Base-by-base conservation (phyloP, 768 basidiomycete species). In the Butyriboletus loyo region DNA sequence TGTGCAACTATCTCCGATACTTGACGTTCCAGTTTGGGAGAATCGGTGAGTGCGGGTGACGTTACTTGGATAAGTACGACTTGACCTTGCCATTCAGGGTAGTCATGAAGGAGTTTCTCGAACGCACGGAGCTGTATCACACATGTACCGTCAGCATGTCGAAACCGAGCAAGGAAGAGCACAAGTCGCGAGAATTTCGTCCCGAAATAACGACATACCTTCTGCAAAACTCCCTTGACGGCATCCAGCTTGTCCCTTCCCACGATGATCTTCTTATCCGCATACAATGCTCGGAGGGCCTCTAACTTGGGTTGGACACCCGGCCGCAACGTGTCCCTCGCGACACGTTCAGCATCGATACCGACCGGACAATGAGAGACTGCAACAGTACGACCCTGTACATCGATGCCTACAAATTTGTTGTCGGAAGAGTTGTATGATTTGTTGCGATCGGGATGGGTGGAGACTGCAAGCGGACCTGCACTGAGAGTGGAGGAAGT, bases 251-350 rank as follows among this genome's bases (percentile, higher is more conserved):
- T 99, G 72, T 99, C 96, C 8, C 96, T 80, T 17, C 93, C 96
- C 13, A 98, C 90, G 51, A 99, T 94, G 65, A 99, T 98, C 79
- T 98, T 98, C 81, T 98, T 98, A 56, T 90, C 92, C 58, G 92
- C 86, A 69, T 99, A 99, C 14, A 98, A 70, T 19, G 84, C 77
- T 25, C 85, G 76, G 0, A 98, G 79, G 2, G 92, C 87, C 42
- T 89, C 89, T 17, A 96, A 76, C 70, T 96, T 97, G n/a, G 95
- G 95, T 50, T 82, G 73, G 54, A 98, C 86, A 6, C 92, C 93
- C 0, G 92, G 85, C 1, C 86, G 77, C 37, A 83, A 85, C 81
- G 86, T 80, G 68, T 98, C 96, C 43, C 80, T 75, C 22, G 85
- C 84, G 32, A 98, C 94, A 27, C 95, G 79, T 57, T 90, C 87